phyloP scores from a whole-genome alignment of 1,284 basidiomycete genomes.

The Earliella scabrosa region DNA sequence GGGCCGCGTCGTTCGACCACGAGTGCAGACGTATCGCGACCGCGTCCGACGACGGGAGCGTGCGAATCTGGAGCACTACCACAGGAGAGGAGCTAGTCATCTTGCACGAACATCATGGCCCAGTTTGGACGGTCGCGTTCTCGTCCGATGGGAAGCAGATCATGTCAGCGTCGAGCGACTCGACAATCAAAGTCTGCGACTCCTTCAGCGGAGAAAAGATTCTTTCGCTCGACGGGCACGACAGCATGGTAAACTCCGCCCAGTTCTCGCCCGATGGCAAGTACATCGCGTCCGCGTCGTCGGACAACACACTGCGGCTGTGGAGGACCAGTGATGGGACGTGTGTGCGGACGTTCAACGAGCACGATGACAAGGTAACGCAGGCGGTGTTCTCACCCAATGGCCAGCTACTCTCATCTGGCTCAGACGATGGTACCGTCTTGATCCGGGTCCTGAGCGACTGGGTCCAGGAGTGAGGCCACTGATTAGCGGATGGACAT shows the following conservation, averaged over 20 bases:
- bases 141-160: conserved; percentile 36
- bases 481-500: no score
- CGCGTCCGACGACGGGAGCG: conserved; percentile 26
- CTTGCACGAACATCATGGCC: conserved; percentile 26
- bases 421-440: conserved; percentile 39
- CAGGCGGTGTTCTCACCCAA: conserved; percentile 36
- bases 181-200: conserved; percentile 19
- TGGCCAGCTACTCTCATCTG: conserved; percentile 35
- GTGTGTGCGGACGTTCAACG: conserved; percentile 8
- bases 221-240: conserved; percentile 8
- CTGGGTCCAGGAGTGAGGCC: no score
- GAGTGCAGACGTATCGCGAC: conserved; percentile 28
- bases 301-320: conserved; percentile 16
- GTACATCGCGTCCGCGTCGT: conserved; percentile 14
- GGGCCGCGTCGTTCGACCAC: conserved; percentile 27
- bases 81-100: conserved; percentile 22
- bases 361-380: conserved; percentile 30
- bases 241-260: conserved; percentile 10
- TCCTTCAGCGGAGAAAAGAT: conserved; percentile 12
- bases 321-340: conserved; percentile 14
- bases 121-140: conserved; percentile 39
- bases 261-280: conserved; percentile 31
- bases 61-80: conserved; percentile 21
- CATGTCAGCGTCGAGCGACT: conserved; percentile 16
- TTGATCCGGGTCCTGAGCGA: conserved; percentile 1